Base-by-base conservation (phyloP, 2,329 filamentous ascomycete species). In the Phialemonium atrogriseum region DNA sequence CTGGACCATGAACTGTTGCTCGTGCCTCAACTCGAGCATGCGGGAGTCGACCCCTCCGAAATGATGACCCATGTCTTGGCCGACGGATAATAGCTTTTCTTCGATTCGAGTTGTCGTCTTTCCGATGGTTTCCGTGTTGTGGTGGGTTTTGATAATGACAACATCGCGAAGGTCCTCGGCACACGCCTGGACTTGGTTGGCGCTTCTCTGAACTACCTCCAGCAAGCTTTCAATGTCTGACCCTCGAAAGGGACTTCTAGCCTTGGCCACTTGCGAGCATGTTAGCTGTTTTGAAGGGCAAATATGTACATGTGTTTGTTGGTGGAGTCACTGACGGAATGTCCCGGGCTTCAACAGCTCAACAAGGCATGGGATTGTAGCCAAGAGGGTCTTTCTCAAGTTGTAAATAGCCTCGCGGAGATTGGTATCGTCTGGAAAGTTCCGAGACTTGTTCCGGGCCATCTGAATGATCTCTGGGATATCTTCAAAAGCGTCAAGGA, bases 401-500 rank as follows among this genome's bases (percentile, higher is more conserved):
- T 25, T 21, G 4, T 29, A 12, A 12, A 38, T 19, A 5, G 21
- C 19, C 9, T 32, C 11, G 12, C 32, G 27, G 5, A 43, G 27
- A 10, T 30, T 26, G 4, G 18, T 24, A 10, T 39, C 35, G 1
- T 31, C 15, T 6, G 30, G 22, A 15, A 43, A 37, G 5, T 10
- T 34, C 5, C 30, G 10, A 2, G 28, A 7, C 14, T 39, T 41
- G 33, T 29, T 36, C n/a, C 25, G n/a, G 14, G 36, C 38, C 24
- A 32, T 35, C 27, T 39, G 33, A 12, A 43, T 35, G 27, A 43
- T 39, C 16, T 36, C 34, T 1, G 40, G 40, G 11, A 43, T 24
- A 10, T 21, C 26, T 22, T 39, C 38, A 18, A 43, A 43, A 9
- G 34, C 40, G 5, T 20, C 26, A 6, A 43, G 36, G 27, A 43